A percentile compares a stretch with the other conserved stretches of the same genome.
Evolutionary conservation across 768 basidiomycete genomes (phyloP).

Genomic region (Stropharia rugosoannulata): DNA sequence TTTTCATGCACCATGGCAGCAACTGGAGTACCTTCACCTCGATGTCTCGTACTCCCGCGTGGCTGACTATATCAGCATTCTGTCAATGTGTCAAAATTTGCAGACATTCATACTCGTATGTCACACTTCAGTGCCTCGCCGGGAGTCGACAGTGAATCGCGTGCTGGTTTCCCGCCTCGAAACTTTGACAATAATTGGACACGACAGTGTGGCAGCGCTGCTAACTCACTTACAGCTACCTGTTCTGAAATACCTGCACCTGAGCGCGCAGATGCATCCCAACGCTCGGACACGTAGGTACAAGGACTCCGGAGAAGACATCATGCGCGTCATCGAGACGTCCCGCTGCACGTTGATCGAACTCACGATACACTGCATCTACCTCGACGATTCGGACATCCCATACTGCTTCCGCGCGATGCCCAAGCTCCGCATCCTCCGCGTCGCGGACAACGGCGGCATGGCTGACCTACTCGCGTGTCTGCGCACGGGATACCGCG

Average conservation of each 20-base stretch:
- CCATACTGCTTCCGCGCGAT: background rate
- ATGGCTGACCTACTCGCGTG: background rate
- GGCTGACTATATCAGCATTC: background rate
- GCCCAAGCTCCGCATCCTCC: background rate
- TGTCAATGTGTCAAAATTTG: background rate
- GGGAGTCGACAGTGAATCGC: background rate
- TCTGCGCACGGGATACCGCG: background rate
- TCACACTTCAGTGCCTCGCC: too few relatives aligned
- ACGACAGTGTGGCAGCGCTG: background rate
- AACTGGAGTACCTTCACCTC: constrained; percentile 1
- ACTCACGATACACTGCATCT: background rate
- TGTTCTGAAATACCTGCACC: background rate
- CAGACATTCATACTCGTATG: background rate
- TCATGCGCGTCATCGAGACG: background rate
- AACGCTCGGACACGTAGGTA: background rate
- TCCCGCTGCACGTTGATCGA: background rate
- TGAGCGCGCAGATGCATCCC: background rate
- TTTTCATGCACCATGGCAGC: background rate
- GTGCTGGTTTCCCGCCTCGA: background rate
- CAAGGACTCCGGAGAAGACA: background rate
- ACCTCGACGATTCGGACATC: background rate
- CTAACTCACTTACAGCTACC: background rate
- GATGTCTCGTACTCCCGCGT: background rate
- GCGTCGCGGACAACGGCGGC: background rate
- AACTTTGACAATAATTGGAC: background rate